These are phyloP conservation scores for Conticribra guillardii DNA, from an alignment of 108 stramenopile species.

Conservation along the genomic window DNA sequence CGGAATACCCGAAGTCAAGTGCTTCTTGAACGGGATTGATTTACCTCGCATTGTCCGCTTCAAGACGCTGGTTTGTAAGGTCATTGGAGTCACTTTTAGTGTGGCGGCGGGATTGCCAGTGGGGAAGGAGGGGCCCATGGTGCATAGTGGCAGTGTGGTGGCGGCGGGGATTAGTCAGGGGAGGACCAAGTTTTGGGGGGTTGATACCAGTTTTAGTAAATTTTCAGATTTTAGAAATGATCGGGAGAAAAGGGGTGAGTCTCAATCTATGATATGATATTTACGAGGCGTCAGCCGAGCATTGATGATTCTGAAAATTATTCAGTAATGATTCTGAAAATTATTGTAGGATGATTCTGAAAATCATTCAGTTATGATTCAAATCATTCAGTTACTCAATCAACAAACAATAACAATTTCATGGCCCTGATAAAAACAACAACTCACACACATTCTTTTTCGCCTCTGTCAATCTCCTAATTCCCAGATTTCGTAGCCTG, in stretches of 20 bases:
- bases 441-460: too few species aligned
- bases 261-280: neutral
- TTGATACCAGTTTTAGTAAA: conserved; percentile 91
- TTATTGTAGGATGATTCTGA: too few species aligned
- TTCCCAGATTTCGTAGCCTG: conserved; percentile 96
- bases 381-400: too few species aligned
- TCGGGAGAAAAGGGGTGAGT: conserved; percentile 70
- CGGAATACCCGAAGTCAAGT: conserved; percentile 98
- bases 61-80: conserved; percentile 95
- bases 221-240: conserved; percentile 94
- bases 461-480: too few species aligned
- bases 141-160: conserved; percentile 84
- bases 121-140: conserved; percentile 98
- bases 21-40: conserved; percentile 95
- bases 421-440: too few species aligned
- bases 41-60: conserved; percentile 87
- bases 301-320: too few species aligned
- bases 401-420: too few species aligned
- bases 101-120: conserved; percentile 94
- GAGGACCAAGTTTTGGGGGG: conserved; percentile 82
- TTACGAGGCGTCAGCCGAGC: too few species aligned
- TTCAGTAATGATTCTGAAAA: too few species aligned
- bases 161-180: conserved; percentile 91
- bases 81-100: conserved; percentile 92
- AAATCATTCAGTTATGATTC: too few species aligned